These are phyloP conservation scores for Herpetomonas tarakana DNA, from an alignment of 208 protist genomes.

Conservation along the genomic window DNA sequence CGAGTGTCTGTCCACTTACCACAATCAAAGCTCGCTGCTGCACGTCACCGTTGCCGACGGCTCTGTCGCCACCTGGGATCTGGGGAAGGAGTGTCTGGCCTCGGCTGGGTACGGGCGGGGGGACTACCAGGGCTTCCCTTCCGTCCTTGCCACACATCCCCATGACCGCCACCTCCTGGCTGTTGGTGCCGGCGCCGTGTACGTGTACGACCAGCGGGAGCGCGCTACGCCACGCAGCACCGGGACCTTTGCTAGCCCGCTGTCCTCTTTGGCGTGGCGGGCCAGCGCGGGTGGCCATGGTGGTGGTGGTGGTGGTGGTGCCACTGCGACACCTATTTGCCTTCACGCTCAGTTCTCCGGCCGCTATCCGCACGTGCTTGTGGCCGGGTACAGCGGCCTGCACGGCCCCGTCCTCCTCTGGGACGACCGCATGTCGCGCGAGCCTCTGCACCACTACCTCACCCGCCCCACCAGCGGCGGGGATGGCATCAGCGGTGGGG, in stretches of 20 bases:
- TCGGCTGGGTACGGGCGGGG: neutral
- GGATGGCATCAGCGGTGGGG: neutral
- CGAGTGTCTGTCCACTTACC: conserved; percentile 72
- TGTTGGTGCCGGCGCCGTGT: conserved; percentile 48
- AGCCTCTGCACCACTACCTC: conserved; percentile 17
- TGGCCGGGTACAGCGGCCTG: conserved; percentile 49
- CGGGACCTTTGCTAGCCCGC: neutral
- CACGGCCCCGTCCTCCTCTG: conserved; percentile 23
- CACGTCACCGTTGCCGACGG: conserved; percentile 44
- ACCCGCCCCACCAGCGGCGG: neutral
- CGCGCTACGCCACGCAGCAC: conserved; percentile 6
- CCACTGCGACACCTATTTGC: conserved; percentile 7
- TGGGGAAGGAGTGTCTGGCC: conserved; percentile 21
- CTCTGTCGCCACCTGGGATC: conserved; percentile 54
- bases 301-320: neutral
- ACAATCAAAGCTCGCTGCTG: conserved; percentile 43
- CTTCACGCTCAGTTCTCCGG: conserved; percentile 44
- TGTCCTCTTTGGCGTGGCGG: neutral
- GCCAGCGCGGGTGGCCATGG: neutral
- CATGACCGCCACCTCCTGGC: conserved; percentile 34
- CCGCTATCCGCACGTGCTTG: conserved; percentile 59
- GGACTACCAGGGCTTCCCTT: conserved; percentile 8
- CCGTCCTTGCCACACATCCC: conserved; percentile 31
- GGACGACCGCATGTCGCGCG: conserved; percentile 32
- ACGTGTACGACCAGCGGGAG: conserved; percentile 42